These are phyloP conservation scores for Mortierella antarctica DNA, from an alignment of 192 early-diverging fungal genomes.

Conservation along the genomic window DNA sequence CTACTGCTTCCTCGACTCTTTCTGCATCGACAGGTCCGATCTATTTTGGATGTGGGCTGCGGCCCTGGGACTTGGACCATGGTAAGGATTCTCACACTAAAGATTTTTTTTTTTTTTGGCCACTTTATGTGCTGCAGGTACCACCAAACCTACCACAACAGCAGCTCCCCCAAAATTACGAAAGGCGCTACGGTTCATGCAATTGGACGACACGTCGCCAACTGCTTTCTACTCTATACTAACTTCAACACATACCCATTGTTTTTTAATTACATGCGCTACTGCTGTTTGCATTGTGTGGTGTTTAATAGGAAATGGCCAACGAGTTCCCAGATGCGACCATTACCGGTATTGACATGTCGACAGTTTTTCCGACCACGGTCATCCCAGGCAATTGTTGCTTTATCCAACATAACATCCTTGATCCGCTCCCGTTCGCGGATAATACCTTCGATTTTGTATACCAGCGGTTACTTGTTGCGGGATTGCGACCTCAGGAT, in stretches of 20 bases:
- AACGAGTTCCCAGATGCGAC: conserved; percentile 52
- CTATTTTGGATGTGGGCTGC: conserved; percentile 49
- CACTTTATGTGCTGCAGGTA: background rate
- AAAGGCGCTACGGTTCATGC: background rate
- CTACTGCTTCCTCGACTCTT: background rate
- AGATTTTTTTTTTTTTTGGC: too few species aligned
- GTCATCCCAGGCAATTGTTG: conserved; percentile 49
- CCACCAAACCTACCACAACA: background rate
- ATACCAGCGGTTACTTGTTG: conserved; percentile 31
- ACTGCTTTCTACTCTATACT: too few species aligned
- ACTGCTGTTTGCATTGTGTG: too few species aligned
- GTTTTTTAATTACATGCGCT: too few species aligned
- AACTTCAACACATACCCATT: too few species aligned
- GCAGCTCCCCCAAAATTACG: background rate
- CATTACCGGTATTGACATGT: conserved; percentile 61
- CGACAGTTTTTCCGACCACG: conserved; percentile 35
- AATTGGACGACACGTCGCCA: too few species aligned
- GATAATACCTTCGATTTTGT: conserved; percentile 57
- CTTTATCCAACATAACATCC: conserved; percentile 39
- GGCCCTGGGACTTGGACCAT: conserved; percentile 56
- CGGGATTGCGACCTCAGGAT: conserved; percentile 25
- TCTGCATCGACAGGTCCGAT: background rate
- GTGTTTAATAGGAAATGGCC: conserved; percentile 55
- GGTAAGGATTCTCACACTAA: conserved; percentile 14
- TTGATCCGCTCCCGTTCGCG: conserved; percentile 34